Conservation (phyloP, 345 rosid genomes). For the Balakata baccata region DNA sequence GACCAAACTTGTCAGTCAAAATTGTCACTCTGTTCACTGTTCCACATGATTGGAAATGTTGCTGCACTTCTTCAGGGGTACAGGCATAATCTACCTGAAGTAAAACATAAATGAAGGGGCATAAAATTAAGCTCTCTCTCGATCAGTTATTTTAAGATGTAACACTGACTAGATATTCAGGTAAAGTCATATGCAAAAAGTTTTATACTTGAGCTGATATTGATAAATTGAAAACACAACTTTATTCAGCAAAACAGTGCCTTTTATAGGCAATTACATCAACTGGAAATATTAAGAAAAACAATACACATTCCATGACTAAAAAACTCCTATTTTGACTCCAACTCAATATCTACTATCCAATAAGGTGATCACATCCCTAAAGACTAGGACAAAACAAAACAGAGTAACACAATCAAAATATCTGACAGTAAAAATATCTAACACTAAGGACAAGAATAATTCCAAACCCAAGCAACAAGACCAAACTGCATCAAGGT, state of each 20-base stretch:
- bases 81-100: slow-evolving; percentile 93
- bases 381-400: no score
- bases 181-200: background rate
- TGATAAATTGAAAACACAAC: no score
- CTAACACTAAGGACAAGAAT: background rate
- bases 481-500: background rate
- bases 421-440: no score
- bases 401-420: no score
- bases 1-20: slow-evolving; percentile 98
- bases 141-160: background rate
- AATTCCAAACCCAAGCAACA: background rate
- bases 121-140: background rate
- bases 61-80: slow-evolving; percentile 98
- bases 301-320: no score
- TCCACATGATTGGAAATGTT: slow-evolving; percentile 98
- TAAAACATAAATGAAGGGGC: slow-evolving; percentile 18
- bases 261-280: no score
- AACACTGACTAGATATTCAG: background rate
- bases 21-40: slow-evolving; percentile 95
- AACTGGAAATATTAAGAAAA: no score
- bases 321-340: no score
- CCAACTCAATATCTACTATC: no score
- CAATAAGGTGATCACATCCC: no score
- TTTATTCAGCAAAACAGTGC: no score
- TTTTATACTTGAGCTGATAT: no score